A percentile compares a stretch with the other conserved stretches of the same genome.
These are phyloP conservation scores for Solanum appendiculatum DNA, from an alignment of 257 asterid species.

Conservation along the genomic window DNA sequence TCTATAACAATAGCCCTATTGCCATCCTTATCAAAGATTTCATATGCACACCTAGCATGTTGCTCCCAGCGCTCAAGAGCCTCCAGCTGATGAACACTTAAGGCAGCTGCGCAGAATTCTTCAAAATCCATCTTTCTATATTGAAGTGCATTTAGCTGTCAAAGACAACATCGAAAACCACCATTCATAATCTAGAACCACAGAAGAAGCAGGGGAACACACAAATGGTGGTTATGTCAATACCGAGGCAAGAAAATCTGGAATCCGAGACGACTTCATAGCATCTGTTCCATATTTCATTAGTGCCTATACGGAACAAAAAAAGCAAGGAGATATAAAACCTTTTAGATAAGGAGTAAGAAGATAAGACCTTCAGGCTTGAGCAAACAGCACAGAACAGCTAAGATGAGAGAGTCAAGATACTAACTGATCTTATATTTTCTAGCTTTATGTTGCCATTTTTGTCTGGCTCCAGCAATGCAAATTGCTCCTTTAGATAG, in stretches of 20 bases:
- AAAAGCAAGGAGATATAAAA: background rate
- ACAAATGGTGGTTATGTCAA: background rate
- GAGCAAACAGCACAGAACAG: background rate
- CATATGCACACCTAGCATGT: slow-evolving; percentile 52
- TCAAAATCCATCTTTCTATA: slow-evolving; percentile 64
- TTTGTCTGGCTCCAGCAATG: slow-evolving; percentile 61
- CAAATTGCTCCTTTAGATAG: slow-evolving; percentile 68
- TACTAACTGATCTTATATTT: slow-evolving; percentile 51
- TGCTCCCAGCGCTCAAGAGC: slow-evolving; percentile 55
- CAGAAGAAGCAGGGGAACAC: background rate
- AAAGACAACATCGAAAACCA: background rate
- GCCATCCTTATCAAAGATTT: slow-evolving; percentile 55
- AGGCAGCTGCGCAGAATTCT: slow-evolving; percentile 72
- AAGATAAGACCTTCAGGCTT: background rate
- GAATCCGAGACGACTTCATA: slow-evolving; percentile 43
- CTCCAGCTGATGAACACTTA: slow-evolving; percentile 52
- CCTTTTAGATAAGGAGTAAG: background rate
- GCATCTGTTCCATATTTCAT: slow-evolving; percentile 38
- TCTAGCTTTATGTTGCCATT: slow-evolving; percentile 60
- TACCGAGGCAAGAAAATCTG: slow-evolving; percentile 52
- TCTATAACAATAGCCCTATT: slow-evolving; percentile 57
- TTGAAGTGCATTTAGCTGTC: slow-evolving; percentile 63
- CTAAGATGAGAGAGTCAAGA: background rate
- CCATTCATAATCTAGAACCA: background rate
- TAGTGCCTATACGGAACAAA: slow-evolving; percentile 29